Evolutionary conservation across 169 alveolate species (phyloP).

Genomic region (Toxoplasma gondii): DNA sequence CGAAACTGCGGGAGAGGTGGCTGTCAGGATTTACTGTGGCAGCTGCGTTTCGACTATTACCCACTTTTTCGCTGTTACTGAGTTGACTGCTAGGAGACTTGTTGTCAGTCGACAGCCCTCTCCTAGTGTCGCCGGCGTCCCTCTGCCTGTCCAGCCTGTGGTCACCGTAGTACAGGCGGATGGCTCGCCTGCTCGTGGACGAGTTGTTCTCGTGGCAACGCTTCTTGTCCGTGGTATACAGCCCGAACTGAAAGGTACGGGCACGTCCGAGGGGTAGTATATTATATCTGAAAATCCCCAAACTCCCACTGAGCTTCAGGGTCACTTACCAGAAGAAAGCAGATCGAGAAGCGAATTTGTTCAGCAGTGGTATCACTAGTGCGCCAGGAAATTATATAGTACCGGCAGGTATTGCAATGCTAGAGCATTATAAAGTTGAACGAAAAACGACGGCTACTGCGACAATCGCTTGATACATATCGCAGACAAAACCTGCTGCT

Average conservation of each 20-base stretch:
- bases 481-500: no score
- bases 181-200: background rate
- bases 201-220: background rate
- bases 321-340: no score
- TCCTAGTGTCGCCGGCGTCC: slow-evolving; percentile 6
- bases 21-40: background rate
- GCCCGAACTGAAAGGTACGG: slow-evolving; percentile 6
- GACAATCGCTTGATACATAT: no score
- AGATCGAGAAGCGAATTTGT: no score
- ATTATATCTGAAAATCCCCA: background rate
- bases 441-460: no score
- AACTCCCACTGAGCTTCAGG: background rate
- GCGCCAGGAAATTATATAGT: no score
- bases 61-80: background rate
- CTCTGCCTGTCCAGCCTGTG: background rate
- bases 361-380: no score
- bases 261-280: background rate
- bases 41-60: background rate
- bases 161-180: background rate
- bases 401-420: no score
- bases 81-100: background rate
- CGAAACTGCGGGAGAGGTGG: background rate
- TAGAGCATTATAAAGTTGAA: no score
- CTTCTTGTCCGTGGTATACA: background rate
- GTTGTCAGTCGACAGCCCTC: background rate